phyloP scores from a whole-genome alignment of 2,329 filamentous ascomycete genomes.

The Alternaria sp. region DNA sequence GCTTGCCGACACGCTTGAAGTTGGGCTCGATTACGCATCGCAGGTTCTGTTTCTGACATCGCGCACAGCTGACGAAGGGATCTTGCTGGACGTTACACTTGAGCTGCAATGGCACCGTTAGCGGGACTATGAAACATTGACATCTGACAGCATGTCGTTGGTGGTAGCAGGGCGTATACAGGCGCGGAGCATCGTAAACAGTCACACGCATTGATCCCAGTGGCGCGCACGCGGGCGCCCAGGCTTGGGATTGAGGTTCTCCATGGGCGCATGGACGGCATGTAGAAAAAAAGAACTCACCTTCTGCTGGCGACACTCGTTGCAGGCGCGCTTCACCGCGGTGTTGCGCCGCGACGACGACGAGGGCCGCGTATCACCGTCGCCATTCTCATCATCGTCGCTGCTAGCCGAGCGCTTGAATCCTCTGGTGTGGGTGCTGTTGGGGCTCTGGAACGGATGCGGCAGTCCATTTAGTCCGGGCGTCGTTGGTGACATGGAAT shows the following conservation, averaged over 20 bases:
- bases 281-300: conserved; percentile 53
- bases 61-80: conserved; percentile 77
- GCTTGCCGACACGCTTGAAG: conserved; percentile 84
- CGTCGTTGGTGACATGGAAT: conserved; percentile 42
- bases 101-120: conserved; percentile 59
- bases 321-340: conserved; percentile 74
- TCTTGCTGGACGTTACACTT: conserved; percentile 85
- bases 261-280: neutral
- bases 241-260: neutral
- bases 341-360: conserved; percentile 41
- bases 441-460: conserved; percentile 41
- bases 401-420: conserved; percentile 48
- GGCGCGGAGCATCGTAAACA: neutral
- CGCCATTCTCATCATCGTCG: conserved; percentile 47
- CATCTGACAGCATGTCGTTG: neutral
- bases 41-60: conserved; percentile 80
- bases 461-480: conserved; percentile 32
- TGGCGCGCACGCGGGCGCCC: neutral
- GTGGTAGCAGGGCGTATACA: neutral
- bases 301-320: conserved; percentile 86
- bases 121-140: conserved; percentile 7
- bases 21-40: conserved; percentile 87
- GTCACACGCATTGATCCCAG: neutral
- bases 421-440: conserved; percentile 36
- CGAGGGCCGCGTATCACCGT: conserved; percentile 31